Evolutionary conservation across 2,329 filamentous ascomycete genomes (phyloP).

Genomic region (Sporothrix variecibatus): DNA sequence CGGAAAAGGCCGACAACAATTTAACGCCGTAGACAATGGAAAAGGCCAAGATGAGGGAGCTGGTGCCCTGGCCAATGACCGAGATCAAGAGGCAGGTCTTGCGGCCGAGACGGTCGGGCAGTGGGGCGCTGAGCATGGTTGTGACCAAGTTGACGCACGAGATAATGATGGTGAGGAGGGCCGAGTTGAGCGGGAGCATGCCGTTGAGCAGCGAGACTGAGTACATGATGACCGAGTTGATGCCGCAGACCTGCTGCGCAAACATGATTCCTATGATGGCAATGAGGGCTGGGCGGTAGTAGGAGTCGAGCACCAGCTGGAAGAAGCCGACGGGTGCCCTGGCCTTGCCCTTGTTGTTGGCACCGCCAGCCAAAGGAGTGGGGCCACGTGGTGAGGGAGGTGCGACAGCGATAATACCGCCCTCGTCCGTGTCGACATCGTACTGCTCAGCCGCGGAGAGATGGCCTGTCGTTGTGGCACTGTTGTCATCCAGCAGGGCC

Average conservation of each 20-base stretch:
- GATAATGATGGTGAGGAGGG: conserved; percentile 82
- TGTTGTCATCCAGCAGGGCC: conserved; percentile 57
- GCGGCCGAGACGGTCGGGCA: conserved; percentile 84
- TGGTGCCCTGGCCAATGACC: conserved; percentile 80
- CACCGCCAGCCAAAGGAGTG: background rate
- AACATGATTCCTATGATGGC: conserved; percentile 90
- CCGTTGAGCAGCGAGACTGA: conserved; percentile 84
- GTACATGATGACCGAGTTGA: conserved; percentile 99
- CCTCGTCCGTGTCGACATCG: background rate
- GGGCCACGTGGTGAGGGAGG: conserved; percentile 26
- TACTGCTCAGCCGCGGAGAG: background rate
- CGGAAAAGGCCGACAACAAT: conserved; percentile 75
- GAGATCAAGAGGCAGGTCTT: conserved; percentile 82
- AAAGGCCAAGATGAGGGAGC: conserved; percentile 74
- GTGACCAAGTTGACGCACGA: conserved; percentile 83
- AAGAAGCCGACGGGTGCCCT: conserved; percentile 57
- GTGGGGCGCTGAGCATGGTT: conserved; percentile 77
- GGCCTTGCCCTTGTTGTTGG: conserved; percentile 30
- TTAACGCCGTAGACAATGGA: conserved; percentile 75
- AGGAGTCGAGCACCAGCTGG: conserved; percentile 65
- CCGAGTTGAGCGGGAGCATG: conserved; percentile 78
- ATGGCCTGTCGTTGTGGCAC: background rate
- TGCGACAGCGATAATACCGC: conserved; percentile 28
- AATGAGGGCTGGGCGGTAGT: conserved; percentile 72
- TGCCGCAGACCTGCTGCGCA: conserved; percentile 87